These are phyloP conservation scores for Syncephalastrum monosporum DNA, from an alignment of 371 early-diverging fungal genomes.

Conservation along the genomic window DNA sequence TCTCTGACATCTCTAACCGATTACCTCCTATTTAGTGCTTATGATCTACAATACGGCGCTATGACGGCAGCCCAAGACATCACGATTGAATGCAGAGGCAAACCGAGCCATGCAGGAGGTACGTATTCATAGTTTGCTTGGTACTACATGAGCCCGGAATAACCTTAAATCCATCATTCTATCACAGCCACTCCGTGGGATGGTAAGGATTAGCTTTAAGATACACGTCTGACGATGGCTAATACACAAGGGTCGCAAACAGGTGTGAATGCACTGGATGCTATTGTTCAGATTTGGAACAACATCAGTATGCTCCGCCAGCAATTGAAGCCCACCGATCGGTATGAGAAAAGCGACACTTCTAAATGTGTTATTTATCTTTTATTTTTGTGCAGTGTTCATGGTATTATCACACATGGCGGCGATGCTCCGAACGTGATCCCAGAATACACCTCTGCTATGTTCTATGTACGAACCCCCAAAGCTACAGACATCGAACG, in stretches of 20 bases:
- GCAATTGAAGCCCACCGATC: constrained; percentile 62
- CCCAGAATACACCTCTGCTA: constrained; percentile 61
- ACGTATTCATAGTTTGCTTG: neutral
- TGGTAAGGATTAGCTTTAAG: constrained; percentile 13
- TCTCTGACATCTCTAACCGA: neutral
- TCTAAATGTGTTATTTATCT: too few species aligned
- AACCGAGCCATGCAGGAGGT: constrained; percentile 59
- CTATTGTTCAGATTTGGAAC: constrained; percentile 60
- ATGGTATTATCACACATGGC: constrained; percentile 73
- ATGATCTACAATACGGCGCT: constrained; percentile 30
- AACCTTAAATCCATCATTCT: neutral
- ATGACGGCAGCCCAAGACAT: constrained; percentile 47
- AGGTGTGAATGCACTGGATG: constrained; percentile 77
- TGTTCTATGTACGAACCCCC: constrained; percentile 57
- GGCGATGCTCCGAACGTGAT: constrained; percentile 59
- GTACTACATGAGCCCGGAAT: neutral
- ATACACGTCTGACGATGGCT: constrained; percentile 23
- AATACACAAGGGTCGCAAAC: constrained; percentile 48
- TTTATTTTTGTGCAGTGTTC: constrained; percentile 40
- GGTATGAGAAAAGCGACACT: constrained; percentile 10
- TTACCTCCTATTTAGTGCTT: constrained; percentile 10
- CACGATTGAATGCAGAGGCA: constrained; percentile 65
- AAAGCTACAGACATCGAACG: constrained; percentile 38
- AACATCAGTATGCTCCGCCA: constrained; percentile 70
- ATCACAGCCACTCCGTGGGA: constrained; percentile 27